Evolutionary conservation across 306 rosid genomes (phyloP).

Genomic region (Luffa acutangula): DNA sequence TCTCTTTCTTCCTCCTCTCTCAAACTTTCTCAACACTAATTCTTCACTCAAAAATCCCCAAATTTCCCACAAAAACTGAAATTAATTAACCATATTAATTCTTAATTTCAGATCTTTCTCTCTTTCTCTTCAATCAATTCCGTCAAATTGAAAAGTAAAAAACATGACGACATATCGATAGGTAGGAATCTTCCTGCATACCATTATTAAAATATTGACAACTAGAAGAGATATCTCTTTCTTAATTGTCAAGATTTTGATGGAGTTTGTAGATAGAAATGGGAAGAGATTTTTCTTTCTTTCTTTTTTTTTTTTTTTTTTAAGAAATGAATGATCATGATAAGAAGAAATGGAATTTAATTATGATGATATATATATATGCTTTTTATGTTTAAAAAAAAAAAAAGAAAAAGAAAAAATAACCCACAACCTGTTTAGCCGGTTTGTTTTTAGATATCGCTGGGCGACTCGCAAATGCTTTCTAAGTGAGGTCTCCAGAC

Average conservation of each 20-base stretch:
- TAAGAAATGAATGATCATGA: neutral
- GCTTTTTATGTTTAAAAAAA: neutral
- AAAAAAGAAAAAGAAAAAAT: neutral
- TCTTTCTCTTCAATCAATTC: neutral
- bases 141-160: neutral
- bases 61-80: neutral
- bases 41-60: neutral
- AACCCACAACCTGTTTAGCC: neutral
- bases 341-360: neutral
- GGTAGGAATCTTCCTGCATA: no score
- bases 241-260: no score
- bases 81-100: neutral
- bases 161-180: no score
- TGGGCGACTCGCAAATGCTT: slow-evolving; percentile 51
- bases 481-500: slow-evolving; percentile 89
- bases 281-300: neutral
- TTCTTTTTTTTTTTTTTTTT: neutral
- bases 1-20: neutral
- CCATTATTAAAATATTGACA: no score
- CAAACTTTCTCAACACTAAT: neutral
- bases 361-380: neutral
- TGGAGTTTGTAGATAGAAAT: no score
- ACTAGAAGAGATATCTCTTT: no score
- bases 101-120: neutral
- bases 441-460: neutral